These are phyloP conservation scores for Dalbergia cultrata DNA, from an alignment of 306 rosid species.

Conservation along the genomic window DNA sequence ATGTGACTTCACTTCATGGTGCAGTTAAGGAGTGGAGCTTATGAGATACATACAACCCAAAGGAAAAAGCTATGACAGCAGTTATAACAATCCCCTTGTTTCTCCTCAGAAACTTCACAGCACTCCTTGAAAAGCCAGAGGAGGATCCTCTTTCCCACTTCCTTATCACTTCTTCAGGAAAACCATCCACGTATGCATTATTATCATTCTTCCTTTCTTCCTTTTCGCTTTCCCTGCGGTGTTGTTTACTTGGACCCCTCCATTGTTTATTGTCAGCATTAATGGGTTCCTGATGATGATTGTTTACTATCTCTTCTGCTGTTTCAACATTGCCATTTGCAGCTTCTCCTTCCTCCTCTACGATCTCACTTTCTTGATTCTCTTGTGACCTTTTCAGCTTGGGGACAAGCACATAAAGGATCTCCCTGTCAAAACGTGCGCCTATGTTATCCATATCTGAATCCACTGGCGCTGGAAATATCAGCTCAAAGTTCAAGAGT, in stretches of 20 bases:
- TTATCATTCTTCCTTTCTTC: not conserved
- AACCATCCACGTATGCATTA: not conserved
- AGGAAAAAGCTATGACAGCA: constrained; percentile 60
- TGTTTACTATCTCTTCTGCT: not conserved
- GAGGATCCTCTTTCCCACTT: constrained; percentile 45
- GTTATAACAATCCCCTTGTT: constrained; percentile 55
- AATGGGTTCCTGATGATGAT: not conserved
- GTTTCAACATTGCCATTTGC: constrained; percentile 7
- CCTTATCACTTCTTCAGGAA: constrained; percentile 33
- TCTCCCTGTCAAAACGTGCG: constrained; percentile 55
- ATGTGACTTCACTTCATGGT: not conserved
- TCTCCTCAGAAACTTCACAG: constrained; percentile 40
- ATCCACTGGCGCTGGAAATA: constrained; percentile 46
- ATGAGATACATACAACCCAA: constrained; percentile 53
- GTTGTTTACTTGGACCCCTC: not conserved
- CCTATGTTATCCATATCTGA: constrained; percentile 46
- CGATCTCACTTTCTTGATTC: constrained; percentile 12
- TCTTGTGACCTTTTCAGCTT: constrained; percentile 35
- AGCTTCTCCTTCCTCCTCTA: not conserved
- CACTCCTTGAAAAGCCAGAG: constrained; percentile 1
- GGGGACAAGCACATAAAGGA: constrained; percentile 57
- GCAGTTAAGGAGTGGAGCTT: constrained; percentile 37
- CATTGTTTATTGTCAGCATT: not conserved
- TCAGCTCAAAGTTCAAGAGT: constrained; percentile 44
- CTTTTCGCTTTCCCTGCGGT: not conserved